Conservation (phyloP, 73 alveolate species). For the Blepharisma stoltei region DNA sequence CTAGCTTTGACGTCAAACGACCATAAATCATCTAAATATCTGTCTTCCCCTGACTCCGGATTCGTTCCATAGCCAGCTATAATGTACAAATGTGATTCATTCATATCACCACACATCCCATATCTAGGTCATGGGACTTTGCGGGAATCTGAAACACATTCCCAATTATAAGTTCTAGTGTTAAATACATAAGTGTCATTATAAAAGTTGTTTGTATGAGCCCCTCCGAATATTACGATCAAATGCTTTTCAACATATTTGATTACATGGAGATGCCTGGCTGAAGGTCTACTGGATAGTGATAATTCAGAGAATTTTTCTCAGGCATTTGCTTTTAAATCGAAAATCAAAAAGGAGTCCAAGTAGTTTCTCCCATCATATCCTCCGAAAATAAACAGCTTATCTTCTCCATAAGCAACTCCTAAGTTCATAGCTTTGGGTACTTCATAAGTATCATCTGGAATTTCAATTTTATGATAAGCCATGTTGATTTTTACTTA, state of each 20-base stretch:
- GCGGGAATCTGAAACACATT: not conserved
- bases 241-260: not conserved
- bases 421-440: not conserved
- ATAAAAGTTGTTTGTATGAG: not conserved
- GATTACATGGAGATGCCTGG: not conserved
- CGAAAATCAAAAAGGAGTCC: not conserved
- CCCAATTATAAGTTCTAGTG: conserved; percentile 14
- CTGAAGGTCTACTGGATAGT: conserved; percentile 10
- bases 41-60: not conserved
- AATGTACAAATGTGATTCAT: not conserved
- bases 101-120: conserved; percentile 21
- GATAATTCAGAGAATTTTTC: conserved; percentile 8
- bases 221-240: conserved; percentile 15
- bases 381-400: conserved; percentile 14
- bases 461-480: conserved; percentile 2
- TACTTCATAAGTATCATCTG: not conserved
- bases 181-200: not conserved
- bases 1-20: not conserved
- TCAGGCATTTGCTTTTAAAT: not conserved
- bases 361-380: not conserved
- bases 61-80: conserved; percentile 3
- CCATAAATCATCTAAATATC: conserved; percentile 4
- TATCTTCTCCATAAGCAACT: not conserved
- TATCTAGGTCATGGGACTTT: conserved; percentile 5
- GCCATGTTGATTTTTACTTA: not conserved